phyloP scores from a whole-genome alignment of 192 early-diverging fungal genomes.

The Phycomyces blakesleeanus region DNA sequence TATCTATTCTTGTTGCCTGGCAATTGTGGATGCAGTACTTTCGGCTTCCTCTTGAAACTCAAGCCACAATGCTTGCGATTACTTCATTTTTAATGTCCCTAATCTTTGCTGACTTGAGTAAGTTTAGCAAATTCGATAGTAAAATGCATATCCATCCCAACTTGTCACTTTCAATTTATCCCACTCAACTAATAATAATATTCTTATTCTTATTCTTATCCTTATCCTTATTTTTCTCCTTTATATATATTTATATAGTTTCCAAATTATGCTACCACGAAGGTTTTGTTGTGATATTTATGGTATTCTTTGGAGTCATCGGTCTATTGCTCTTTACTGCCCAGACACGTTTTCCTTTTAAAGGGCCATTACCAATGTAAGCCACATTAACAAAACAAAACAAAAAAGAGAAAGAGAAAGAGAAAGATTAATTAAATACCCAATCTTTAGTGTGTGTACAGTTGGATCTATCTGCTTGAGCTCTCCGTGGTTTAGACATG shows the following conservation, averaged over 20 bases:
- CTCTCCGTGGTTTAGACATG: slow-evolving; percentile 3
- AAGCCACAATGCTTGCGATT: slow-evolving; percentile 4
- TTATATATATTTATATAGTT: too few species aligned
- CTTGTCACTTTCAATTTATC: too few species aligned
- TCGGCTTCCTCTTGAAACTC: not conserved
- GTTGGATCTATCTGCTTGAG: slow-evolving; percentile 3
- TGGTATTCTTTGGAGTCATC: slow-evolving; percentile 13
- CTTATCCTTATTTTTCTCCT: too few species aligned
- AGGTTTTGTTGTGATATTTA: slow-evolving; percentile 12
- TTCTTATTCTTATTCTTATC: too few species aligned
- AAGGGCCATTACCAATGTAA: slow-evolving; percentile 12
- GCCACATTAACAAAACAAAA: not conserved
- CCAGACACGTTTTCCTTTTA: slow-evolving; percentile 13
- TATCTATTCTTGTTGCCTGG: slow-evolving; percentile 10
- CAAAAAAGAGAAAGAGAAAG: too few species aligned
- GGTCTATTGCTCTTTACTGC: slow-evolving; percentile 8
- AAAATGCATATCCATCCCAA: too few species aligned
- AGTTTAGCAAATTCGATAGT: not conserved
- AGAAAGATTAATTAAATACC: too few species aligned
- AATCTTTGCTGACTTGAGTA: slow-evolving; percentile 17
- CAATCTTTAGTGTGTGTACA: slow-evolving; percentile 9
- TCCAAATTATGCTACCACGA: slow-evolving; percentile 7
- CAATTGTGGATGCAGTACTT: slow-evolving; percentile 18
- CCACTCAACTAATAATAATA: not conserved
- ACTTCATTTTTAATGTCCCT: slow-evolving; percentile 11